Evolutionary conservation across 2,329 filamentous ascomycete genomes (phyloP).

Genomic region (Zelopaecilomyces penicillatus): DNA sequence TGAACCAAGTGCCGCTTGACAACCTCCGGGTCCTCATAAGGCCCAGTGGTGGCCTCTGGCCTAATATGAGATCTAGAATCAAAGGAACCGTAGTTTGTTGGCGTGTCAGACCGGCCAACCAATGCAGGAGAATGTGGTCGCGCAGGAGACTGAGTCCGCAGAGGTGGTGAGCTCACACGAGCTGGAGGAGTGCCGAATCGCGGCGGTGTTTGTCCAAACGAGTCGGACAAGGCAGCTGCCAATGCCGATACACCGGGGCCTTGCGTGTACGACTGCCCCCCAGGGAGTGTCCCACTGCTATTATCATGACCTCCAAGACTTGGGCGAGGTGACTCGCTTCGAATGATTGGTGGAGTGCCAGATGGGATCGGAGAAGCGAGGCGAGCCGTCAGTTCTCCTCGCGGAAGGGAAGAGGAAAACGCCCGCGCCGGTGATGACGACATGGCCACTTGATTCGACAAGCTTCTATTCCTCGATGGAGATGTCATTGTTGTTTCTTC

Average conservation of each 20-base stretch:
- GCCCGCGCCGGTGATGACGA: constrained; percentile 42
- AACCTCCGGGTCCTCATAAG: constrained; percentile 84
- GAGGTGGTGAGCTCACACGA: constrained; percentile 49
- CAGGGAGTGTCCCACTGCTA: constrained; percentile 55
- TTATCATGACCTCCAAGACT: constrained; percentile 23
- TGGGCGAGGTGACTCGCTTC: constrained; percentile 24
- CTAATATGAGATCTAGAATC: constrained; percentile 56
- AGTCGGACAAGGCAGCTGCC: constrained; percentile 75
- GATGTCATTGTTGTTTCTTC: constrained; percentile 25
- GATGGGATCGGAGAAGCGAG: constrained; percentile 49
- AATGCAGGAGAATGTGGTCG: constrained; percentile 20
- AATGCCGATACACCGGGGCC: constrained; percentile 82
- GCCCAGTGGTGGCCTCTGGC: constrained; percentile 34
- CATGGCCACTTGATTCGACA: constrained; percentile 27
- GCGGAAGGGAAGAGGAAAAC: constrained; percentile 44
- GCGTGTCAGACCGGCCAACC: constrained; percentile 40
- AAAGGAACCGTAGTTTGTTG: constrained; percentile 79
- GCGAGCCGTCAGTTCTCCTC: constrained; percentile 52
- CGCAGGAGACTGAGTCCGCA: constrained; percentile 29
- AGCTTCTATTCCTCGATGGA: constrained; percentile 22
- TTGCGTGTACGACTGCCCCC: constrained; percentile 53
- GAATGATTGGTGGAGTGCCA: constrained; percentile 30
- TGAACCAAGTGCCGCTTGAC: constrained; percentile 82
- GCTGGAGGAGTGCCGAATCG: constrained; percentile 59
- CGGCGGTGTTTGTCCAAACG: constrained; percentile 60